A percentile compares a stretch with the other conserved stretches of the same genome.
Evolutionary conservation across 2,329 filamentous ascomycete genomes (phyloP).

Genomic region (Aureobasidium sp.): DNA sequence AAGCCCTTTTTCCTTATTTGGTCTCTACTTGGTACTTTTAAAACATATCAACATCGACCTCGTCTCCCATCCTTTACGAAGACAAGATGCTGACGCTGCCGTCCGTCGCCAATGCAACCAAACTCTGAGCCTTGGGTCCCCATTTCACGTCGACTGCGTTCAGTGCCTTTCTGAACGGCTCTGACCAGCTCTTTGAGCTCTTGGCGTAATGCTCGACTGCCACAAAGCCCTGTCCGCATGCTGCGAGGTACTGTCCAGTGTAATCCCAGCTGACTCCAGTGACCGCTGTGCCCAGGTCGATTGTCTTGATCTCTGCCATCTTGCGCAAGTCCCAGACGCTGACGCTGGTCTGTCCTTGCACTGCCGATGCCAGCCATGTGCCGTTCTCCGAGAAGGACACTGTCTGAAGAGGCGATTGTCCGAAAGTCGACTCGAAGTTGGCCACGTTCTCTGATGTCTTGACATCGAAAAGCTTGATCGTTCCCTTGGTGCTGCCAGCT

Average conservation of each 20-base stretch:
- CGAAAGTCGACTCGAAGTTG: constrained; percentile 52
- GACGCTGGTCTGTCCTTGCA: constrained; percentile 67
- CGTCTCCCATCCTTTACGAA: constrained; percentile 19
- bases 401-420: constrained; percentile 55
- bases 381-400: constrained; percentile 93
- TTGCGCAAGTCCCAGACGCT: constrained; percentile 91
- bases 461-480: constrained; percentile 83
- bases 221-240: constrained; percentile 68
- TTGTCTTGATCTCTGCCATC: constrained; percentile 68
- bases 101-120: constrained; percentile 66
- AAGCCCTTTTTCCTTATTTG: not conserved
- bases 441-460: constrained; percentile 70
- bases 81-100: constrained; percentile 67
- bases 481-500: constrained; percentile 67
- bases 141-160: constrained; percentile 67
- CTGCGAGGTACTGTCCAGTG: constrained; percentile 84
- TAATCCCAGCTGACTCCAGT: constrained; percentile 83
- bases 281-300: constrained; percentile 75
- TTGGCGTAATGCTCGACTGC: constrained; percentile 88
- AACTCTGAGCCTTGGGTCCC: constrained; percentile 64
- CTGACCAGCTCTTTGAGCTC: constrained; percentile 77
- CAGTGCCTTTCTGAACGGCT: constrained; percentile 69
- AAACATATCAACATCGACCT: not conserved
- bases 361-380: constrained; percentile 82
- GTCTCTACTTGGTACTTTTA: not conserved